Evolutionary conservation across 2,329 filamentous ascomycete species (phyloP), one percentile per base, ranked within the genome.

Genomic region (Alternaria angustiovoidea): DNA sequence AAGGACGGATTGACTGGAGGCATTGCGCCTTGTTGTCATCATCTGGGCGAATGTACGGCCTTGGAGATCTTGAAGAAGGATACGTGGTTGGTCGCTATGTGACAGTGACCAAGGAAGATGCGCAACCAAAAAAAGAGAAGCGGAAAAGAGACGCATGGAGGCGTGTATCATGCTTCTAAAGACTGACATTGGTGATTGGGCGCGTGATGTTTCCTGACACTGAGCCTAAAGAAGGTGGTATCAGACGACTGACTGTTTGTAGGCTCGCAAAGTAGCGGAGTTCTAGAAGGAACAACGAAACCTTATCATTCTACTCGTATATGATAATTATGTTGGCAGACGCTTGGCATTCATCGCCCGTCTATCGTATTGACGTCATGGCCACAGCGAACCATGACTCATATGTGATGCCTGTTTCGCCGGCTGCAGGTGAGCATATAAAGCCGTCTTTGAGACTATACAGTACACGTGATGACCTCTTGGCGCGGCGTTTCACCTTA

Each of bases 401-500:
- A 16, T 16, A 16, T 5, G 16, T 36, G 18, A 1, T 11, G 18
- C 12, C 22, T 16, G 5, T 1, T 47, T 3, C 18, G 43, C 43
- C 3, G 30, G 2, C 36, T 20, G 36, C n/a, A 38, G 9, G 4
- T 8, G 46, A 4, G 11, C 26, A 18, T n/a, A 18, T 49, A 18
- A 0, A 18, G 20, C 16, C 24, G 14, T 28, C 34, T 39, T 39
- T 7, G 16, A 26, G 24, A 41, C 9, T 22, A 38, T 1, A 26
- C 3, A 22, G 6, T 18, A 22, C 57, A 62, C 57, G 60, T 61
- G 58, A 58, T 24, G 12, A n/a, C 26, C 14, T 59, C 59, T 62
- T 62, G 59, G 55, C 52, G 34, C 18, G 16, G 30, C 36, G 53
- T 55, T 49, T 60, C 60, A 62, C 62, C 39, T 57, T 22, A 22